A percentile compares a stretch with the other conserved stretches of the same genome.
Conservation (phyloP, 495 filamentous ascomycete species). For the Penicillium coffeae region DNA sequence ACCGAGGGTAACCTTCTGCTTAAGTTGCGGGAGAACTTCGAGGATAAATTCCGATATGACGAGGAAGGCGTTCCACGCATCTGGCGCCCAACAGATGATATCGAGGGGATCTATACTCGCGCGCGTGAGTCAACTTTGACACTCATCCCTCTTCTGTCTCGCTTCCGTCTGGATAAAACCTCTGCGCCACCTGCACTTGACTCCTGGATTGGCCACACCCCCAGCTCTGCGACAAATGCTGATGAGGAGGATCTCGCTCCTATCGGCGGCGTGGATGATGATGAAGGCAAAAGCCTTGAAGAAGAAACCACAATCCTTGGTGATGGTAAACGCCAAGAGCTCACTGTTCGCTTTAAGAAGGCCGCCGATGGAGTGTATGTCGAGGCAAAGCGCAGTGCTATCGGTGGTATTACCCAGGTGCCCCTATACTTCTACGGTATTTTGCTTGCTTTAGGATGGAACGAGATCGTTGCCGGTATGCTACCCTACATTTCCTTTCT, state of each 20-base stretch:
- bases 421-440: constrained; percentile 92
- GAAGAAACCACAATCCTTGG: constrained; percentile 93
- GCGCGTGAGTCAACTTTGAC: constrained; percentile 87
- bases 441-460: constrained; percentile 89
- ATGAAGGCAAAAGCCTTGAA: constrained; percentile 86
- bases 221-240: constrained; percentile 67
- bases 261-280: constrained; percentile 87
- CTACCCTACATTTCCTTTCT: constrained; percentile 1
- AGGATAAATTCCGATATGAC: constrained; percentile 98
- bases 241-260: constrained; percentile 86
- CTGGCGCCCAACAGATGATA: constrained; percentile 96
- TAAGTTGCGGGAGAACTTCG: constrained; percentile 96
- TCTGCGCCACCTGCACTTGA: constrained; percentile 73
- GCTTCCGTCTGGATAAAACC: constrained; percentile 70
- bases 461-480: constrained; percentile 89
- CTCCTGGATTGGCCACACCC: constrained; percentile 75
- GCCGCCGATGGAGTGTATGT: constrained; percentile 95
- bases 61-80: constrained; percentile 91
- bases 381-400: constrained; percentile 93
- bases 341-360: constrained; percentile 95
- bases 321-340: constrained; percentile 81
- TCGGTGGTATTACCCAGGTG: constrained; percentile 91
- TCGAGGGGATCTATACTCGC: constrained; percentile 87
- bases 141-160: constrained; percentile 82
- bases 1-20: constrained; percentile 94